Conservation (phyloP, 805 yeast genomes). For the Suhomyces faveliae region DNA sequence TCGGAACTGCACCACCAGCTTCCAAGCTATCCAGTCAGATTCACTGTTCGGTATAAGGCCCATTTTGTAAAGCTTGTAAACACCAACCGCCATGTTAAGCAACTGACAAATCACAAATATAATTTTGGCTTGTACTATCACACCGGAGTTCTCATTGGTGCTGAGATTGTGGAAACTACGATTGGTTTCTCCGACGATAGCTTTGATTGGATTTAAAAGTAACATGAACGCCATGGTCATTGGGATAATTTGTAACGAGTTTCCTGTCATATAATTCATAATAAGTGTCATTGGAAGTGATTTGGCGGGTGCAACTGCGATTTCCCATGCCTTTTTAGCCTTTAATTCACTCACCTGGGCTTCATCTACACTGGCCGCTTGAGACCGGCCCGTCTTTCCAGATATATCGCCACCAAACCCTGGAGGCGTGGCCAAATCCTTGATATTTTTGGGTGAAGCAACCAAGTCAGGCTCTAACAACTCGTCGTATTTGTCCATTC, state of each 20-base stretch:
- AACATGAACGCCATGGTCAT: constrained; percentile 86
- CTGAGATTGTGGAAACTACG: constrained; percentile 51
- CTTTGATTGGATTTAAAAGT: constrained; percentile 72
- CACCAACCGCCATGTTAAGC: constrained; percentile 66
- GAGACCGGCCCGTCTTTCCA: background rate
- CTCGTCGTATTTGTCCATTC: constrained; percentile 7
- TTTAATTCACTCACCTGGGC: constrained; percentile 38
- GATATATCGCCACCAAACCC: constrained; percentile 15
- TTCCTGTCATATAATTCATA: constrained; percentile 93
- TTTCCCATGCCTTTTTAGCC: constrained; percentile 77
- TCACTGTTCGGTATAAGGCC: constrained; percentile 84
- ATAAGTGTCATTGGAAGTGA: constrained; percentile 82
- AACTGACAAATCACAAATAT: constrained; percentile 49
- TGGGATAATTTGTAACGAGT: constrained; percentile 84
- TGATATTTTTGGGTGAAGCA: constrained; percentile 7
- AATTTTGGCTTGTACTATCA: constrained; percentile 43
- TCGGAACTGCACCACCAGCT: constrained; percentile 28
- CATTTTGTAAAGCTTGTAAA: constrained; percentile 84
- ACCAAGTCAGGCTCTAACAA: constrained; percentile 7
- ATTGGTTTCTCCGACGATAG: constrained; percentile 57
- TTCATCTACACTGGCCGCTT: constrained; percentile 15
- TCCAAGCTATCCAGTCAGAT: constrained; percentile 95
- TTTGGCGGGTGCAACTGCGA: constrained; percentile 80
- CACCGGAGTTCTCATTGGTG: constrained; percentile 34
- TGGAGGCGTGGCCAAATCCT: constrained; percentile 15